Evolutionary conservation across 805 yeast species (phyloP).

Genomic region (Maudiozyma bulderi): DNA sequence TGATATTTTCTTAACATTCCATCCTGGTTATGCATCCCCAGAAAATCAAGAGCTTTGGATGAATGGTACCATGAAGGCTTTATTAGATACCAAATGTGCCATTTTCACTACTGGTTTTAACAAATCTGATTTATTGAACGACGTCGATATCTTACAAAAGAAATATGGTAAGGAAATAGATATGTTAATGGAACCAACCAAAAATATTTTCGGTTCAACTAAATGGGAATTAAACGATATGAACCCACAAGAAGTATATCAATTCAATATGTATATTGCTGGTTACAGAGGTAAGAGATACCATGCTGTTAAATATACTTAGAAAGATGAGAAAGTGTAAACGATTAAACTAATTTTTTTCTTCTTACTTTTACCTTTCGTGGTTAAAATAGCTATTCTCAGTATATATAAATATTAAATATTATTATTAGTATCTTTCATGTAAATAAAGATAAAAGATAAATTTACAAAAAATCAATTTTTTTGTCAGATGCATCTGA

Average conservation of each 20-base stretch:
- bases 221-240: conserved; percentile 91
- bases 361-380: background rate
- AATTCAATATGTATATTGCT: conserved; percentile 80
- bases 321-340: background rate
- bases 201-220: conserved; percentile 73
- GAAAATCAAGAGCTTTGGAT: conserved; percentile 82
- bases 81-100: conserved; percentile 90
- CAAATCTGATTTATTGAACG: conserved; percentile 59
- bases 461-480: background rate
- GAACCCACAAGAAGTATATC: conserved; percentile 92
- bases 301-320: conserved; percentile 53
- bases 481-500: background rate
- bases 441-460: conserved; percentile 1
- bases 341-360: background rate
- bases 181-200: conserved; percentile 61
- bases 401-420: background rate
- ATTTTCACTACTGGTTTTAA: conserved; percentile 87
- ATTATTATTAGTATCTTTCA: conserved; percentile 1
- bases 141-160: conserved; percentile 58
- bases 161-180: conserved; percentile 73
- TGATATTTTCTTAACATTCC: conserved; percentile 89
- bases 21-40: conserved; percentile 85
- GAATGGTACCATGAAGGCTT: conserved; percentile 76
- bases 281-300: conserved; percentile 96
- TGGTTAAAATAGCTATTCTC: background rate